Evolutionary conservation across 202 grass and related monocot genomes (phyloP), one percentile per base, ranked within the genome.

Genomic region (Brachypodium distachyon): DNA sequence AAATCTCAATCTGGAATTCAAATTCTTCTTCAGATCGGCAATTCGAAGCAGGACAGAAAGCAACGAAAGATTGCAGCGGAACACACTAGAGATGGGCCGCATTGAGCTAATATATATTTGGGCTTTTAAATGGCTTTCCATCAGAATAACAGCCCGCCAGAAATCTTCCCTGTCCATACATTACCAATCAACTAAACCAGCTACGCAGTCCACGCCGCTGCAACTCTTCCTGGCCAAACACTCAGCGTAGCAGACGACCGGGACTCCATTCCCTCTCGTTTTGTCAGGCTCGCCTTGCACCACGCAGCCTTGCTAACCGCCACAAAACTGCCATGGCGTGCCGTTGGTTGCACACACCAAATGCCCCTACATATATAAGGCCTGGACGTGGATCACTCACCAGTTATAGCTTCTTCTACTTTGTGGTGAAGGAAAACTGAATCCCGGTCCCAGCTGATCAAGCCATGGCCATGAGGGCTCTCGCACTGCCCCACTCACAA

Each of bases 381-480:
- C 36, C 32, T 73, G 17, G 61, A 34, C 38, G 66, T 29, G 42
- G 22, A 39, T 73, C 34, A 74, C 17, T 63, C 7, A 9, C 1
- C 52, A 59, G 44, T 0, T 67, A 28, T 7, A 42, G n/a, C 37
- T 54, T 42, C 23, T 71, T 68, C 65, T 47, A 76, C 26, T 32
- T n/a, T 47, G n/a, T 60, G 73, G 49, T 44, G 47, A 69, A 47
- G 61, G 19, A 68, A 33, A 74, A 71, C 39, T 1, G 37, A 61
- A 14, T n/a, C n/a, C n/a, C n/a, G n/a, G n/a, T n/a, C 41, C 3
- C 23, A 60, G 14, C 70, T 31, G 27, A 73, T 31, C 77, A 61
- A 79, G 50, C 47, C 46, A 91, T 94, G 84, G 76, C 74, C 54
- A 98, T 89, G 89, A 90, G 81, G 70, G 83, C 88, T 54, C 85